These are phyloP conservation scores for Linum tenue DNA, from an alignment of 345 rosid species.

Conservation along the genomic window DNA sequence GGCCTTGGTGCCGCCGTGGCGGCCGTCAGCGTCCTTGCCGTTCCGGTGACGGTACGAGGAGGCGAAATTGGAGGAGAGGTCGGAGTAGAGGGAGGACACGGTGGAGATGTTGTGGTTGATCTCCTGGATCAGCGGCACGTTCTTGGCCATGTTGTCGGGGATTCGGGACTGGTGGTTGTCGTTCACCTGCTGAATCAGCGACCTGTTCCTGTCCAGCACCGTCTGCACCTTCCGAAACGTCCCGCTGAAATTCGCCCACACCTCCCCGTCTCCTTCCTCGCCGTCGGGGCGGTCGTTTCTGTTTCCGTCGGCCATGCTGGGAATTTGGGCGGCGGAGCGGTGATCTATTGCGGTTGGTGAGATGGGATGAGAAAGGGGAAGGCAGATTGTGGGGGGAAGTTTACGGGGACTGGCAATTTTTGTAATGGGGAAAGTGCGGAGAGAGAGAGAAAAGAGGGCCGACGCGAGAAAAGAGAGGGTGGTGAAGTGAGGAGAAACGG, in stretches of 20 bases:
- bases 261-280: conserved; percentile 45
- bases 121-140: conserved; percentile 84
- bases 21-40: conserved; percentile 13
- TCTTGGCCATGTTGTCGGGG: conserved; percentile 76
- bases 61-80: conserved; percentile 45
- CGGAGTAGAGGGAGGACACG: conserved; percentile 72
- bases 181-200: conserved; percentile 74
- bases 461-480: background rate
- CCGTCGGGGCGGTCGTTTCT: conserved; percentile 8
- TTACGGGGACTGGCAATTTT: too few relatives aligned
- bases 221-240: conserved; percentile 61
- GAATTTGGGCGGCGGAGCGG: conserved; percentile 5
- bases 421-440: too few relatives aligned
- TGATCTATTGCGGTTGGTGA: too few relatives aligned
- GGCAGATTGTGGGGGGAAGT: too few relatives aligned
- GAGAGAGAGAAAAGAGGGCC: too few relatives aligned
- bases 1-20: conserved; percentile 3
- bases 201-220: conserved; percentile 73
- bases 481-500: background rate
- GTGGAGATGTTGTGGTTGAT: conserved; percentile 74
- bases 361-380: too few relatives aligned
- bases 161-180: conserved; percentile 74
- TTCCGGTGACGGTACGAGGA: conserved; percentile 28
- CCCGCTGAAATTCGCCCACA: conserved; percentile 46
- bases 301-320: background rate